Evolutionary conservation across 257 asterid genomes (phyloP), one percentile per base, ranked within the genome.

Genomic region (Rauvolfia tetraphylla): DNA sequence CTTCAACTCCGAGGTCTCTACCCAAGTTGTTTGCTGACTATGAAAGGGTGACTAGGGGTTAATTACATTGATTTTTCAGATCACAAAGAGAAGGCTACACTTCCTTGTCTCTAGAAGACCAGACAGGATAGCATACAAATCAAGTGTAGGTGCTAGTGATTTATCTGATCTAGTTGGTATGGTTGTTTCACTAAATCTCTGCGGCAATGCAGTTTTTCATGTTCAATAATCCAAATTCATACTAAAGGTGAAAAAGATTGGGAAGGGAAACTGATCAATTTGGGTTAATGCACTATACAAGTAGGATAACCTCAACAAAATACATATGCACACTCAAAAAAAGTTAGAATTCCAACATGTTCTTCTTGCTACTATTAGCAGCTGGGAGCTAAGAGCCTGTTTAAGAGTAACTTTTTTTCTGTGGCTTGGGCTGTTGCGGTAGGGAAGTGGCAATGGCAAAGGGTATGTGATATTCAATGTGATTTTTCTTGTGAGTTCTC

Each of bases 71-170:
- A 25, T 41, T 38, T 46, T 46, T 57, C 23, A 17, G 36, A 74
- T 3, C 13, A 22, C 38, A 57, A 61, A 27, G 7, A 6, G 42
- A 17, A 39, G 15, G 31, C 33, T 20, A 3, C 8, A 7, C 23
- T 61, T 62, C 78, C 72, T 44, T 31, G 23, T 46, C 56, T 75
- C 72, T 75, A 25, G 33, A 29, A 42, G 72, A 46, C 22, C 56
- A 49, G 56, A 14, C 2, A 44, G 72, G 25, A 46, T 17, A 15
- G 70, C 68, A 27, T 38, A 23, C n/a, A 17, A 49, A 33, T 66
- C 15, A 66, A 20, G 17, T 56, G 58, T 44, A 61, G 48, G 7
- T 51, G 25, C 25, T 20, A 8, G 20, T 74, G 10, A 5, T 75
- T 18, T 20, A 44, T 62, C 38, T 54, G 36, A 42, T 51, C 36